phyloP scores from a whole-genome alignment of 2,329 filamentous ascomycete species.

The Botrytis sinoallii region DNA sequence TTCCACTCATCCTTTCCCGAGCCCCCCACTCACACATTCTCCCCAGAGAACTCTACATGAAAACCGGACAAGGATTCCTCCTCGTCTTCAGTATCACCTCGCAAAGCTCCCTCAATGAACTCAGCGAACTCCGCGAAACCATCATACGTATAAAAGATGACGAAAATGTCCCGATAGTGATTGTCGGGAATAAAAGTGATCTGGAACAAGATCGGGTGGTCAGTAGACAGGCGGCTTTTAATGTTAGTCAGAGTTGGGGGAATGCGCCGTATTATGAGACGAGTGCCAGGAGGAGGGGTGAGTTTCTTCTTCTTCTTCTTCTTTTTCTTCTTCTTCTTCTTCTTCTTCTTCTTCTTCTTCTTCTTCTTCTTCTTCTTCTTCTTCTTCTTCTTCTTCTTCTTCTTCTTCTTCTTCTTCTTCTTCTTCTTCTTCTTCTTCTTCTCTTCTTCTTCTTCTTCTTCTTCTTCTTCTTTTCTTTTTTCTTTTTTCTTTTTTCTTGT shows the following conservation, averaged over 20 bases:
- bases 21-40: not conserved
- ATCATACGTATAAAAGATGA: constrained; percentile 73
- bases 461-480: no score
- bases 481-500: not conserved
- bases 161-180: constrained; percentile 66
- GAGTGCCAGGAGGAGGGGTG: constrained; percentile 57
- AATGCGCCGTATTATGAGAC: constrained; percentile 74
- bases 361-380: not conserved
- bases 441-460: not conserved
- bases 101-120: constrained; percentile 63
- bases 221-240: constrained; percentile 61
- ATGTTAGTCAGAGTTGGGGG: constrained; percentile 65
- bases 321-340: not conserved
- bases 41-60: constrained; percentile 68
- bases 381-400: not conserved
- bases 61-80: constrained; percentile 71
- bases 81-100: constrained; percentile 73
- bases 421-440: not conserved
- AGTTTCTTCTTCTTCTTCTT: constrained; percentile 16
- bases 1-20: not conserved
- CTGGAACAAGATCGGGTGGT: constrained; percentile 69
- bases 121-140: constrained; percentile 69
- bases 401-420: not conserved
- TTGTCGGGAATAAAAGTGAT: constrained; percentile 73
- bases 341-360: not conserved